These are phyloP conservation scores for Fusarium virguliforme DNA, from an alignment of 2,329 filamentous ascomycete species.

Conservation along the genomic window DNA sequence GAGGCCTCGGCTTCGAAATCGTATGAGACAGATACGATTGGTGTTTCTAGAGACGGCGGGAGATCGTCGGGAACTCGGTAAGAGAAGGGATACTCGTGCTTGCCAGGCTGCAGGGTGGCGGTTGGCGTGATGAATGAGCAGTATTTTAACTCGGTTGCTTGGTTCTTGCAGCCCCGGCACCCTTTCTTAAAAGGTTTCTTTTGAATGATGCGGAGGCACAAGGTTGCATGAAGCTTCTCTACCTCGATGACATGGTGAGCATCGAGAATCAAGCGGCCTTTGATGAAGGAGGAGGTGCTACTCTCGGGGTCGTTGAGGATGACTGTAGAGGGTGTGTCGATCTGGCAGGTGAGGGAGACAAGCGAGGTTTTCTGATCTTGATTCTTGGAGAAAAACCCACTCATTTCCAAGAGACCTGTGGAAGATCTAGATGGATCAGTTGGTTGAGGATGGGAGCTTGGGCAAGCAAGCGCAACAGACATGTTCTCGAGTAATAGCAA, in stretches of 20 bases:
- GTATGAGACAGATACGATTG: constrained; percentile 82
- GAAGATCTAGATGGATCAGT: background rate
- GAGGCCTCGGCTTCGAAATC: constrained; percentile 78
- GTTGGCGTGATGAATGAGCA: constrained; percentile 32
- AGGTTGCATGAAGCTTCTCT: constrained; percentile 20
- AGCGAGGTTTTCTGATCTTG: background rate
- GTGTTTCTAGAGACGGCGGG: constrained; percentile 83
- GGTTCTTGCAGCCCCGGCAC: constrained; percentile 39
- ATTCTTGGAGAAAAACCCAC: background rate
- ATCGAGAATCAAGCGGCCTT: constrained; percentile 15
- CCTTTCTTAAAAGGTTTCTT: constrained; percentile 38
- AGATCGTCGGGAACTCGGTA: constrained; percentile 86
- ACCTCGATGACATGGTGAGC: constrained; percentile 17
- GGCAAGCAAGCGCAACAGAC: background rate
- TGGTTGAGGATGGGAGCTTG: background rate
- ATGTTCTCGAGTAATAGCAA: background rate
- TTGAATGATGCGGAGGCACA: constrained; percentile 15
- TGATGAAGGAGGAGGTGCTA: constrained; percentile 16
- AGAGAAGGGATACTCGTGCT: constrained; percentile 82
- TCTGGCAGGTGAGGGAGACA: constrained; percentile 24
- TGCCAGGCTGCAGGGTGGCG: background rate
- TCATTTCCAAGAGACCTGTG: constrained; percentile 15
- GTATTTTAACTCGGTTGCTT: constrained; percentile 33
- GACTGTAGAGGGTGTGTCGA: constrained; percentile 25
- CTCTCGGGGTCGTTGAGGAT: constrained; percentile 15